Evolutionary conservation across 805 yeast genomes (phyloP).

Genomic region (Pichia nakasei): DNA sequence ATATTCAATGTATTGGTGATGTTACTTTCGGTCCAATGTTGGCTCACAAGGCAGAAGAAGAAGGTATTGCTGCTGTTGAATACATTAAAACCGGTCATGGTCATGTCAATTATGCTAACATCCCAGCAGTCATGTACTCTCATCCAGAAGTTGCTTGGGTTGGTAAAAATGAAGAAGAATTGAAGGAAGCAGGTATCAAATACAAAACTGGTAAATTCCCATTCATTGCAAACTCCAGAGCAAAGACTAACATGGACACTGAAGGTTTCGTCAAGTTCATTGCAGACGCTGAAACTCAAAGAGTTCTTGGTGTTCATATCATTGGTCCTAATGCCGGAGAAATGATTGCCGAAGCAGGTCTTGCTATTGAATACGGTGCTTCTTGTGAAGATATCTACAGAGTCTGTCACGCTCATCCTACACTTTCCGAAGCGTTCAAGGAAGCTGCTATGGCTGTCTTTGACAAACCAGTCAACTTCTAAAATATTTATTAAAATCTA

Average conservation of each 20-base stretch:
- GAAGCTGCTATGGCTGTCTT: conserved; percentile 94
- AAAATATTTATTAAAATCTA: conserved; percentile 16
- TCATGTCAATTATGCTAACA: conserved; percentile 95
- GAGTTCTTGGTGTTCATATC: conserved; percentile 93
- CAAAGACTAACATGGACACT: conserved; percentile 94
- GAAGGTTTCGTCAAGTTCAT: conserved; percentile 95
- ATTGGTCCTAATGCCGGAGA: conserved; percentile 99
- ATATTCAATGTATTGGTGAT: conserved; percentile 96
- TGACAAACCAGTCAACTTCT: conserved; percentile 85
- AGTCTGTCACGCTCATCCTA: conserved; percentile 98
- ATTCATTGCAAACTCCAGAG: conserved; percentile 98
- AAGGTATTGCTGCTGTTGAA: conserved; percentile 98
- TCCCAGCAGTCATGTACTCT: conserved; percentile 98
- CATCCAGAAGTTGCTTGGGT: conserved; percentile 99
- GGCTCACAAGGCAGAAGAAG: conserved; percentile 99
- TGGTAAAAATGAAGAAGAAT: conserved; percentile 68
- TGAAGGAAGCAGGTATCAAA: conserved; percentile 69
- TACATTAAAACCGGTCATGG: conserved; percentile 90
- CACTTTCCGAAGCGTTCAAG: conserved; percentile 94
- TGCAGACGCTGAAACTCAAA: conserved; percentile 95
- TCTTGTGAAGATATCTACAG: conserved; percentile 96
- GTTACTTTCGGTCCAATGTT: conserved; percentile 98
- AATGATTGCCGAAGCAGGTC: conserved; percentile 97
- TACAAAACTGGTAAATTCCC: conserved; percentile 98
- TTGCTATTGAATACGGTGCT: conserved; percentile 98